Conservation (phyloP, 352 stramenopile species). For the Thraustotheca clavata region DNA sequence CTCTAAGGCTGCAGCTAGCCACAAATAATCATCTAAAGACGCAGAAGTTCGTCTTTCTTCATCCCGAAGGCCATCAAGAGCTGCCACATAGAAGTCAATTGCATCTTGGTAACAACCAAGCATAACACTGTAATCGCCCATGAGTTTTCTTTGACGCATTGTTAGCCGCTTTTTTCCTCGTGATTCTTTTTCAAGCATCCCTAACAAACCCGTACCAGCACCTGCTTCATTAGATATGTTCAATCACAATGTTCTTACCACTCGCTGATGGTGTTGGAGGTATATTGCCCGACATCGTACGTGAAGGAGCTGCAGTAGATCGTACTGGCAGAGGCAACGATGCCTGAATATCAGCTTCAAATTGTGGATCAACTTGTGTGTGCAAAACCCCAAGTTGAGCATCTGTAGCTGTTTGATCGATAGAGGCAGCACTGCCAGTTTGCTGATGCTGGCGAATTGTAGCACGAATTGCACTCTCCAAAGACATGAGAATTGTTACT, state of each 20-base stretch:
- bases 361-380: conserved; percentile 55
- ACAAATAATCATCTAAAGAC: conserved; percentile 44
- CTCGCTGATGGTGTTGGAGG: background rate
- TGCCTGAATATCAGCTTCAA: background rate
- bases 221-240: background rate
- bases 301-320: background rate
- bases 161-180: conserved; percentile 45
- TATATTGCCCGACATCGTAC: background rate
- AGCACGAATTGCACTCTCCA: conserved; percentile 63
- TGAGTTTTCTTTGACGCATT: conserved; percentile 60
- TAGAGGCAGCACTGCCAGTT: conserved; percentile 9
- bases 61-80: conserved; percentile 65
- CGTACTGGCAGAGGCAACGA: conserved; percentile 27
- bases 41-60: conserved; percentile 41
- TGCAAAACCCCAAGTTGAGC: conserved; percentile 50
- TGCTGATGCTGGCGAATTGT: conserved; percentile 39
- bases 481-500: conserved; percentile 73
- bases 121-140: conserved; percentile 71
- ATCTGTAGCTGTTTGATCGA: conserved; percentile 24
- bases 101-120: conserved; percentile 55
- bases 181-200: conserved; percentile 26
- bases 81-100: conserved; percentile 54
- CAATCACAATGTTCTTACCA: background rate
- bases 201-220: background rate
- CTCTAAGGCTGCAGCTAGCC: conserved; percentile 75